phyloP scores from a whole-genome alignment of 345 rosid genomes.

The Mercurialis annua region DNA sequence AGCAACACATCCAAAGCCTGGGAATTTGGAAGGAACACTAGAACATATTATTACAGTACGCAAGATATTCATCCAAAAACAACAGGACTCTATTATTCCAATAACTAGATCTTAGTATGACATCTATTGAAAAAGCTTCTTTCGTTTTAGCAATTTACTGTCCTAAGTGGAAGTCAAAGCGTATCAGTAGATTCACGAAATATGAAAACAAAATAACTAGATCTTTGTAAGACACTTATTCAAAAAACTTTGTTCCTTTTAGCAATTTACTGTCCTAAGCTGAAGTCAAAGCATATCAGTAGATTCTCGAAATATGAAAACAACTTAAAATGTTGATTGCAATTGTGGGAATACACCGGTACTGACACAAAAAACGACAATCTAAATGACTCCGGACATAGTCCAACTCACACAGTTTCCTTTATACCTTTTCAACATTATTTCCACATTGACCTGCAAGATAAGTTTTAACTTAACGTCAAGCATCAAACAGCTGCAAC shows the following conservation, averaged over 20 bases:
- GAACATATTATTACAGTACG: background rate
- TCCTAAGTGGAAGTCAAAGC: background rate
- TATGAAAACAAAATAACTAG: background rate
- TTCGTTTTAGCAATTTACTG: background rate
- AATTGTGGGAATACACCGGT: background rate
- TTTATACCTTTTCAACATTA: slow-evolving; percentile 66
- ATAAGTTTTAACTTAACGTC: too few species aligned
- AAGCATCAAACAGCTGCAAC: too few species aligned
- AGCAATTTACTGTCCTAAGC: background rate
- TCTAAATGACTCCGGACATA: background rate
- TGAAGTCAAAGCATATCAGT: background rate
- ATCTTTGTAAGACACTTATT: background rate
- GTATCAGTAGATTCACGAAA: too few species aligned
- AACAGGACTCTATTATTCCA: background rate
- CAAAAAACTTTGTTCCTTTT: background rate
- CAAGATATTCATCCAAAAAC: background rate
- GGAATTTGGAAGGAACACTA: slow-evolving; percentile 10
- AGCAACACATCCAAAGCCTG: slow-evolving; percentile 80
- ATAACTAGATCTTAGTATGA: background rate
- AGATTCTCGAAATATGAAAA: background rate
- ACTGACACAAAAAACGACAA: background rate
- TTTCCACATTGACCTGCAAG: too few species aligned
- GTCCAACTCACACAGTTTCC: slow-evolving; percentile 13
- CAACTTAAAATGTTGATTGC: background rate
- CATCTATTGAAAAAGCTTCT: background rate